These are phyloP conservation scores for Aspergillus ostianus DNA, from an alignment of 495 filamentous ascomycete species.

Conservation along the genomic window DNA sequence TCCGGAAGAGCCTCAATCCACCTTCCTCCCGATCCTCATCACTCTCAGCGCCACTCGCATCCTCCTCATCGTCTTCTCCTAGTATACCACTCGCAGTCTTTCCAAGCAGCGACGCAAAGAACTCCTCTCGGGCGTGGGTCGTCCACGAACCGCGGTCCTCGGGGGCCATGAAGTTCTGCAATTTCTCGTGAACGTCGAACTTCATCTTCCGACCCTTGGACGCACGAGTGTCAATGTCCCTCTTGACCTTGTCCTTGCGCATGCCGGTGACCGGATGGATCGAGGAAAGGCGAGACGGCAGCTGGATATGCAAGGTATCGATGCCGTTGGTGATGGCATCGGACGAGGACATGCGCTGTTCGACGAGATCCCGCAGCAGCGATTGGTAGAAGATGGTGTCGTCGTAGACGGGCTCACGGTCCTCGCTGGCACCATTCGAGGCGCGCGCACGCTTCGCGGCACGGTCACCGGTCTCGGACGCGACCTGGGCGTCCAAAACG, in stretches of 20 bases:
- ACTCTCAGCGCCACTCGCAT: slow-evolving; percentile 47
- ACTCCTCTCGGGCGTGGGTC: slow-evolving; percentile 71
- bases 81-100: slow-evolving; percentile 63
- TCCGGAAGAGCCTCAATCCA: slow-evolving; percentile 74
- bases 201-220: slow-evolving; percentile 93
- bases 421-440: slow-evolving; percentile 8
- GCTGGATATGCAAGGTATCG: slow-evolving; percentile 38
- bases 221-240: slow-evolving; percentile 85
- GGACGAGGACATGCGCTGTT: slow-evolving; percentile 64
- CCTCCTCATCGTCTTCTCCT: slow-evolving; percentile 63
- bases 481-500: slow-evolving; percentile 72
- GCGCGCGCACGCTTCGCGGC: slow-evolving; percentile 54
- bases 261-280: slow-evolving; percentile 57
- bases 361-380: slow-evolving; percentile 86
- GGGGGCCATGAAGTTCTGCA: slow-evolving; percentile 97
- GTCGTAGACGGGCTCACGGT: slow-evolving; percentile 65
- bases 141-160: slow-evolving; percentile 80
- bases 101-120: slow-evolving; percentile 88
- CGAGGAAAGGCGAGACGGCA: slow-evolving; percentile 29
- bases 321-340: slow-evolving; percentile 46
- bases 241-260: slow-evolving; percentile 78
- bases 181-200: slow-evolving; percentile 91
- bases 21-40: slow-evolving; percentile 59
- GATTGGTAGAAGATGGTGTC: slow-evolving; percentile 93
- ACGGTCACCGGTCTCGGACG: slow-evolving; percentile 61